Base-by-base conservation (phyloP, 2,329 filamentous ascomycete genomes). In the Colletotrichum incanum region DNA sequence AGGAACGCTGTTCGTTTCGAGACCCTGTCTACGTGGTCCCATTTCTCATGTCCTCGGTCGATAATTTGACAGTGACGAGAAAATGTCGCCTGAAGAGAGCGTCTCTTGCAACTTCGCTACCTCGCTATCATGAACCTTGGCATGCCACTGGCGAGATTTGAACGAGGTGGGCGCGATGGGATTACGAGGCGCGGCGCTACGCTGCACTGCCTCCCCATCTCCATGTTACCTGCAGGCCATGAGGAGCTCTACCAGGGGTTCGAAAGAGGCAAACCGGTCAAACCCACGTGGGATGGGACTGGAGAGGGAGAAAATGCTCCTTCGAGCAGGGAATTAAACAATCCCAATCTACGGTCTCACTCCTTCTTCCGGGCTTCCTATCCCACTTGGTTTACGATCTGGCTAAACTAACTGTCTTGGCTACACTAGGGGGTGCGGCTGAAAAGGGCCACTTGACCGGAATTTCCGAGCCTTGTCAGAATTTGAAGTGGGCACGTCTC, bases 1-100 rank as follows among this genome's bases (percentile, higher is more conserved):
- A 47, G 65, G 41, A 58, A 52, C 52, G 41, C 56, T 26, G 64
- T 58, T 68, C 50, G 50, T 63, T 71, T 63, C 68, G 58, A 58
- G 8, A 49, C 43, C 45, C 23, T 56, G 28, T 52, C 55, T 26
- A 41, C 18, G 50, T 68, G 68, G 67, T 43, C 31, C 68, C 64
- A 67, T 71, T 37, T 43, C 20, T 54, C 56, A 45, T 50, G 26
- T 6, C 49, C 20, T 71, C 68, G 49, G 54, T 56, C 41, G 49
- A 55, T 61, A 31, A 16, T 20, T 41, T 7, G 34, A 7, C 49
- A 43, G 45, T 34, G 28, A 16, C 39, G 28, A 28, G 18, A 20
- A 31, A 58, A 39, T 7, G 8, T 45, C 37, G 23, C 9, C 39
- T 11, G 28, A 16, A 28, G 28, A 59, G 5, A 12, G 34, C 34